These are phyloP conservation scores for Delonix regia DNA, from an alignment of 306 rosid genomes.

Conservation along the genomic window DNA sequence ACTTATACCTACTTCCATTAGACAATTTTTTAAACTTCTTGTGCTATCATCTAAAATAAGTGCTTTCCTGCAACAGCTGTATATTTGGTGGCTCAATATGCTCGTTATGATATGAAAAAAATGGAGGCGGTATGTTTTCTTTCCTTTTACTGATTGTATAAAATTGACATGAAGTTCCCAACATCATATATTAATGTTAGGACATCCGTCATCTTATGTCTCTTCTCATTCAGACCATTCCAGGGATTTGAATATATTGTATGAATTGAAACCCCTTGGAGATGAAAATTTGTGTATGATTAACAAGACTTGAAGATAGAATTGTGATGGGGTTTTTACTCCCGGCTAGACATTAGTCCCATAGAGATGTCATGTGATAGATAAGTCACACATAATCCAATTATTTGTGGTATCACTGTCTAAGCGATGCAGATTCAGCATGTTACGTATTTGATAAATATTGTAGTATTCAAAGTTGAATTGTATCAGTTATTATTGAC, in stretches of 20 bases:
- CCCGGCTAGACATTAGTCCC: slow-evolving; percentile 1
- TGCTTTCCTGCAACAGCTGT: slow-evolving; percentile 64
- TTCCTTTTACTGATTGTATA: slow-evolving; percentile 9
- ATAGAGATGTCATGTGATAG: slow-evolving; percentile 8
- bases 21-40: slow-evolving; percentile 6
- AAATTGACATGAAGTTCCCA: not conserved
- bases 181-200: not conserved
- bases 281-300: slow-evolving; percentile 11
- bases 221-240: not conserved
- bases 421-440: not conserved
- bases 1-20: not conserved
- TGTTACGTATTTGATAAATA: not conserved
- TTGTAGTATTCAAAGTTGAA: not conserved
- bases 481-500: not conserved
- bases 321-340: slow-evolving; percentile 14
- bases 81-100: slow-evolving; percentile 89
- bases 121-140: slow-evolving; percentile 70
- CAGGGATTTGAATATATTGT: slow-evolving; percentile 6
- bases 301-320: not conserved
- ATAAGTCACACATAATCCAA: not conserved
- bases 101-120: slow-evolving; percentile 76
- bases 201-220: slow-evolving; percentile 19
- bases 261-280: not conserved
- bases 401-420: not conserved
- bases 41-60: slow-evolving; percentile 28